Evolutionary conservation across 768 basidiomycete species (phyloP), one percentile per base, ranked within the genome.

Genomic region (Tephrocybe sp.): DNA sequence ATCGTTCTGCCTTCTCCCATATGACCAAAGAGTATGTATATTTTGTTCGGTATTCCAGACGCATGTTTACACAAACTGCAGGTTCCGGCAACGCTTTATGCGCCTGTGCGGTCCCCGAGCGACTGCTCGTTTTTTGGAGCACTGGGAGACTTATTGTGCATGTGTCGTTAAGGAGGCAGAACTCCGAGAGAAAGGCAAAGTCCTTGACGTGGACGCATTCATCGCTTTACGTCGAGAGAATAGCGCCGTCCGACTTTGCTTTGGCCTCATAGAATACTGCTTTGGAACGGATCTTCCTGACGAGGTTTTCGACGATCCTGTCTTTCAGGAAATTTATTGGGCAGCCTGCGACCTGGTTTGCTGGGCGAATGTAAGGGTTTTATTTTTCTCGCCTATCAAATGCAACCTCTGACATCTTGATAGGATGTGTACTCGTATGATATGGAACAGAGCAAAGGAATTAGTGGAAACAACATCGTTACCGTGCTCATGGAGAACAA

Each of bases 371-470:
- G 86, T 87, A 54, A 65, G 79, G 21, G 48, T 32, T 42, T n/a
- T 20, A 18, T 25, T 33, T 14, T 30, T 46, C 34, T 32, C 20
- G n/a, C n/a, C n/a, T 32, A 48, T 32, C n/a, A 36, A 41, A 15
- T 17, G 15, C 24, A 5, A 20, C 33, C 36, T 58, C 20, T 23
- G 15, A 48, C 55, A 43, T 39, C 58, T 36, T 36, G n/a, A n/a
- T 15, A 86, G 85, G 85, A 88, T 54, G 66, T 87, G 14, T 86
- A 85, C 60, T 86, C 84, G 7, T 88, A 87, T 66, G 81, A 85
- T 64, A 81, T 85, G 78, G 86, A 90, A 58, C 83, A 85, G 58
- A 76, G 79, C 45, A 79, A 79, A 58, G 87, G 85, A 17, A 78
- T 81, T 45, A 72, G 68, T 23, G 81, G 81, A 50, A 86, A 86